phyloP scores from a whole-genome alignment of 495 filamentous ascomycete species.

The Usnea hakonensis region DNA sequence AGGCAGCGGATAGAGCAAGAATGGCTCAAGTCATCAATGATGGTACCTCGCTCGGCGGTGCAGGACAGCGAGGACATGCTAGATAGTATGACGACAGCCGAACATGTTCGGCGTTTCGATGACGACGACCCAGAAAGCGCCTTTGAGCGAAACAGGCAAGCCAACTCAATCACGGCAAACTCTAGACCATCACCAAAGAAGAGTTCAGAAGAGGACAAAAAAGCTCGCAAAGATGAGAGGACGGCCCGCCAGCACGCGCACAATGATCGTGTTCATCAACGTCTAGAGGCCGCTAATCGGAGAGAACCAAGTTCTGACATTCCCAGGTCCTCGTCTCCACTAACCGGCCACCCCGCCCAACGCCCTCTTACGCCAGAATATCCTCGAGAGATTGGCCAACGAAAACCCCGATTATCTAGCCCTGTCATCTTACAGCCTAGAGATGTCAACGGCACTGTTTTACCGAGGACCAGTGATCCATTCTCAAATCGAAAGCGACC shows the following conservation, averaged over 20 bases:
- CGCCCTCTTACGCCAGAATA: neutral
- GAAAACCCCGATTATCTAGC: neutral
- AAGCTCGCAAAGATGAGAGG: neutral
- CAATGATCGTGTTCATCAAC: slow-evolving; percentile 10
- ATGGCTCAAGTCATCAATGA: slow-evolving; percentile 4
- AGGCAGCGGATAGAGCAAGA: slow-evolving; percentile 19
- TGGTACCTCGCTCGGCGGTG: neutral
- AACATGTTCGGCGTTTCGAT: neutral
- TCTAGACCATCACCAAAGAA: neutral
- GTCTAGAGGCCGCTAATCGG: slow-evolving; percentile 1
- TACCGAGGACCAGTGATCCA: slow-evolving; percentile 15
- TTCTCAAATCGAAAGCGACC: neutral
- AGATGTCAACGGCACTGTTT: slow-evolving; percentile 9
- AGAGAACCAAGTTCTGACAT: neutral
- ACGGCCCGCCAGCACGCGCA: neutral
- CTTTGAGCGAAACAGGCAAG: neutral
- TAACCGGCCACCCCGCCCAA: neutral
- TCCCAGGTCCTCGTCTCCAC: neutral
- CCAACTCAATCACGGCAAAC: neutral
- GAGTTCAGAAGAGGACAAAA: neutral
- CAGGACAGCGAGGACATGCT: neutral
- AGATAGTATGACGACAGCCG: neutral
- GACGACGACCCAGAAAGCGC: neutral
- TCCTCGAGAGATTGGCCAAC: neutral
- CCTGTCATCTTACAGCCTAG: slow-evolving; percentile 1